These are phyloP conservation scores for Oryza brachyantha DNA, from an alignment of 176 grass and related monocot genomes.

Conservation along the genomic window DNA sequence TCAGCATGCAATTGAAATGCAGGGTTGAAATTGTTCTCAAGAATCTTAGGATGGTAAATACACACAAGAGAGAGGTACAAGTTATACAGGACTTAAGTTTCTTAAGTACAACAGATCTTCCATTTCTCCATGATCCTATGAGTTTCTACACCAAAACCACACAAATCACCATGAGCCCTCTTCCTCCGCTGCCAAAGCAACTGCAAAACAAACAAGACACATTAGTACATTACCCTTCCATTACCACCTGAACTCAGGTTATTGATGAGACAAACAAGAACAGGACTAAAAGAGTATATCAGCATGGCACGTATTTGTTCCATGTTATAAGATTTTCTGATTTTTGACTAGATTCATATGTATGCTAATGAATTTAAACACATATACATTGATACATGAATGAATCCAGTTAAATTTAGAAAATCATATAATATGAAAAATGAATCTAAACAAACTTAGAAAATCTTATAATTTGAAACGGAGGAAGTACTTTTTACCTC, in stretches of 20 bases:
- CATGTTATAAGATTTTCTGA: no score
- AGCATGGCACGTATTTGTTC: no score
- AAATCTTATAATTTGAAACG: no score
- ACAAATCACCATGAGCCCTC: constrained; percentile 1
- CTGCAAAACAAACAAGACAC: constrained; percentile 9
- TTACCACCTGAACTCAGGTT: not conserved
- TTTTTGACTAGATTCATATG: no score
- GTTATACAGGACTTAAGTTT: constrained; percentile 41
- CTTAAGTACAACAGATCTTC: constrained; percentile 38
- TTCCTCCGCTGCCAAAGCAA: constrained; percentile 14
- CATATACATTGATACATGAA: no score
- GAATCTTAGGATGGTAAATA: constrained; percentile 34
- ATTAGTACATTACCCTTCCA: not conserved
- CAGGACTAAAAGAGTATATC: no score
- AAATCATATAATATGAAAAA: no score
- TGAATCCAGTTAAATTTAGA: no score
- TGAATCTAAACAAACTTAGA: no score
- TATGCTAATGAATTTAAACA: no score
- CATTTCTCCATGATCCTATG: constrained; percentile 22
- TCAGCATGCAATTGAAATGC: not conserved
- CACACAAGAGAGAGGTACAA: constrained; percentile 34
- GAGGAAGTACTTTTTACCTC: no score
- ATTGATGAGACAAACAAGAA: not conserved
- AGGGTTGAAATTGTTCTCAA: constrained; percentile 16
- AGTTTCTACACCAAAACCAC: constrained; percentile 33